A percentile compares a stretch with the other conserved stretches of the same genome.
phyloP scores from a whole-genome alignment of 2,329 filamentous ascomycete genomes.

The Epichloe amarillans region DNA sequence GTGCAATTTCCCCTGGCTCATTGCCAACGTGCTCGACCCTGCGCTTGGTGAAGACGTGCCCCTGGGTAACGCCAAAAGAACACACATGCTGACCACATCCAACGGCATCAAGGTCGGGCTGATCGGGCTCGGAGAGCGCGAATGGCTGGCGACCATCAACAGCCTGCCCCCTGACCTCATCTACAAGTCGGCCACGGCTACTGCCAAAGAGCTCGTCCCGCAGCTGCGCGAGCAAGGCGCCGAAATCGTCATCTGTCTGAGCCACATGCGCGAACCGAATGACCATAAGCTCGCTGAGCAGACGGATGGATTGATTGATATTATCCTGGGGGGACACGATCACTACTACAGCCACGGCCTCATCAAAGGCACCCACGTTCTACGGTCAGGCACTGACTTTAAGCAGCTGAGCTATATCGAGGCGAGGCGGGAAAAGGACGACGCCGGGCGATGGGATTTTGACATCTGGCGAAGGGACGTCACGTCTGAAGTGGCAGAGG shows the following conservation, averaged over 20 bases:
- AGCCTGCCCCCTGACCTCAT: slow-evolving; percentile 67
- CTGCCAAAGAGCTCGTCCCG: slow-evolving; percentile 63
- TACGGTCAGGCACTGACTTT: slow-evolving; percentile 85
- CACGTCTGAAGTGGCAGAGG: slow-evolving; percentile 51
- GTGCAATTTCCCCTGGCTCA: slow-evolving; percentile 73
- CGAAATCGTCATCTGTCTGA: slow-evolving; percentile 70
- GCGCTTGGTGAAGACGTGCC: slow-evolving; percentile 62
- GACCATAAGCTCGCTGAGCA: slow-evolving; percentile 74
- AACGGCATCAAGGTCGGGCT: slow-evolving; percentile 79
- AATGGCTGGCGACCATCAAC: slow-evolving; percentile 87
- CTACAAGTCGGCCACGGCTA: slow-evolving; percentile 66
- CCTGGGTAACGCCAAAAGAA: slow-evolving; percentile 63
- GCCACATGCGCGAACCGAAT: slow-evolving; percentile 79
- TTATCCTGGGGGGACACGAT: slow-evolving; percentile 85
- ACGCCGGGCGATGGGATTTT: slow-evolving; percentile 54
- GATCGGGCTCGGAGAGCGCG: slow-evolving; percentile 73
- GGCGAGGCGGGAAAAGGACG: slow-evolving; percentile 42
- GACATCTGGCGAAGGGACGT: slow-evolving; percentile 65
- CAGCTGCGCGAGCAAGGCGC: slow-evolving; percentile 61
- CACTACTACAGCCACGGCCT: slow-evolving; percentile 73
- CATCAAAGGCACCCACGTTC: slow-evolving; percentile 66
- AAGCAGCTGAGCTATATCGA: slow-evolving; percentile 86
- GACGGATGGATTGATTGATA: slow-evolving; percentile 61
- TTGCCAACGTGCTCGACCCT: slow-evolving; percentile 79
- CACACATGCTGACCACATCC: slow-evolving; percentile 62